These are phyloP conservation scores for Strigomonas galati DNA, from an alignment of 208 protist genomes.

Conservation along the genomic window DNA sequence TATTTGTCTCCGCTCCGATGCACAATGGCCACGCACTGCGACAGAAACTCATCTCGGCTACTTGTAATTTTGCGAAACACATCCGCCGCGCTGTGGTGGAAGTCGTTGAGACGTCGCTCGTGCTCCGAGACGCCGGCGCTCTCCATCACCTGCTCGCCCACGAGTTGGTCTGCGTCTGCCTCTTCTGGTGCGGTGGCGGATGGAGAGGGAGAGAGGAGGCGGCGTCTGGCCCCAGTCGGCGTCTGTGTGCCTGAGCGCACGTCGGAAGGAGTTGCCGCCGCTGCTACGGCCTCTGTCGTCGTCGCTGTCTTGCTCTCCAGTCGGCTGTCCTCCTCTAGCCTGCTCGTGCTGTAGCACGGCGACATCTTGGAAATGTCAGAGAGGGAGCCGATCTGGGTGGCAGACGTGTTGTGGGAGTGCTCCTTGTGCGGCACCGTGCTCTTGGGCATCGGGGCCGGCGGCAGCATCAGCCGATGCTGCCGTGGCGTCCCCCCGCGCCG, in stretches of 20 bases:
- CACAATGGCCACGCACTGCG: constrained; percentile 67
- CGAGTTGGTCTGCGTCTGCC: not conserved
- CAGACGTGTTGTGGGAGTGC: constrained; percentile 20
- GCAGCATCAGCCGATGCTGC: not conserved
- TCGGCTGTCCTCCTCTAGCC: constrained; percentile 15
- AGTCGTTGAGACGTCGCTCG: constrained; percentile 54
- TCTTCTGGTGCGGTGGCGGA: not conserved
- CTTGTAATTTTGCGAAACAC: constrained; percentile 69
- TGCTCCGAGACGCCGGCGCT: constrained; percentile 26
- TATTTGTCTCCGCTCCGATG: constrained; percentile 28
- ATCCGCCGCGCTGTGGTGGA: constrained; percentile 67
- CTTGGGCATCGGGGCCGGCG: not conserved
- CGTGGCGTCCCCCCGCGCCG: not conserved
- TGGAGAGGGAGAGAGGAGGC: not conserved
- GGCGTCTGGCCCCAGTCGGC: constrained; percentile 31
- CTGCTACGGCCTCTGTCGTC: not conserved
- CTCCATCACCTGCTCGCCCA: constrained; percentile 2
- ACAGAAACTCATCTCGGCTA: constrained; percentile 71
- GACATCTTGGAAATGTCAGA: constrained; percentile 67
- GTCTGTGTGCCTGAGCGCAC: not conserved
- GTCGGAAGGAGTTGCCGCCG: not conserved
- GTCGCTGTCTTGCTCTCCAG: constrained; percentile 8
- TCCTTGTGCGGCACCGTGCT: not conserved
- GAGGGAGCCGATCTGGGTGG: constrained; percentile 46
- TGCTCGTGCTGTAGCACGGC: constrained; percentile 50